Conservation (phyloP, 148 eudicot genomes). For the Polygonum aviculare region DNA sequence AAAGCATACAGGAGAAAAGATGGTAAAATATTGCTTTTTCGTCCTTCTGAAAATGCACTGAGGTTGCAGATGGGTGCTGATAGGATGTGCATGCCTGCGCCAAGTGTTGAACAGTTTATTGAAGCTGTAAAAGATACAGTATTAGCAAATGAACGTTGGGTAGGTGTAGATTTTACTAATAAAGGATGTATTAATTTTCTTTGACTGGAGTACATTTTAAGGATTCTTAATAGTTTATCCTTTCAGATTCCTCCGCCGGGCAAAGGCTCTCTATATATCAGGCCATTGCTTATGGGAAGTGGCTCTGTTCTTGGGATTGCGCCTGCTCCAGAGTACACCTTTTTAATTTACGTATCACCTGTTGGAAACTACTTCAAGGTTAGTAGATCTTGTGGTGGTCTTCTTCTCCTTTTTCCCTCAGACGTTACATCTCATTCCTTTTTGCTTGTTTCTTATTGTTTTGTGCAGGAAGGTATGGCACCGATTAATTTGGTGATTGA, state of each 20-base stretch:
- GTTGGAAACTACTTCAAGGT: constrained; percentile 99
- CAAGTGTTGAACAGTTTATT: constrained; percentile 81
- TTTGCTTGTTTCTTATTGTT: constrained; percentile 4
- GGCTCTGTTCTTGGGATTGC: constrained; percentile 91
- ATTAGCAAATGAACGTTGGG: constrained; percentile 91
- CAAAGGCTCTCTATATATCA: constrained; percentile 80
- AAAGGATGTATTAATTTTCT: background rate
- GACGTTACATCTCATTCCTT: background rate
- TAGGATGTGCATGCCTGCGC: constrained; percentile 98
- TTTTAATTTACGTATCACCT: constrained; percentile 79
- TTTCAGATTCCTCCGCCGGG: constrained; percentile 88
- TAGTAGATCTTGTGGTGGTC: constrained; percentile 10
- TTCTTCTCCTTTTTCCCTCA: background rate
- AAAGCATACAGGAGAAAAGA: constrained; percentile 82
- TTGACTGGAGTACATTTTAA: background rate
- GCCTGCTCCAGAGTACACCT: constrained; percentile 95
- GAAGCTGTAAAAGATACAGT: constrained; percentile 89
- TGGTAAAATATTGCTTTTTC: constrained; percentile 75
- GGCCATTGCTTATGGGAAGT: constrained; percentile 95
- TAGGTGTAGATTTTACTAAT: constrained; percentile 18
- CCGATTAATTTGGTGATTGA: constrained; percentile 85
- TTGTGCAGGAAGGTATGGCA: constrained; percentile 75
- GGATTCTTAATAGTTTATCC: background rate
- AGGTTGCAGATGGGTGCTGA: constrained; percentile 84
- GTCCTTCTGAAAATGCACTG: constrained; percentile 84